Conservation (phyloP, 2,329 filamentous ascomycete genomes). For the Penicillium griseofulvum region DNA sequence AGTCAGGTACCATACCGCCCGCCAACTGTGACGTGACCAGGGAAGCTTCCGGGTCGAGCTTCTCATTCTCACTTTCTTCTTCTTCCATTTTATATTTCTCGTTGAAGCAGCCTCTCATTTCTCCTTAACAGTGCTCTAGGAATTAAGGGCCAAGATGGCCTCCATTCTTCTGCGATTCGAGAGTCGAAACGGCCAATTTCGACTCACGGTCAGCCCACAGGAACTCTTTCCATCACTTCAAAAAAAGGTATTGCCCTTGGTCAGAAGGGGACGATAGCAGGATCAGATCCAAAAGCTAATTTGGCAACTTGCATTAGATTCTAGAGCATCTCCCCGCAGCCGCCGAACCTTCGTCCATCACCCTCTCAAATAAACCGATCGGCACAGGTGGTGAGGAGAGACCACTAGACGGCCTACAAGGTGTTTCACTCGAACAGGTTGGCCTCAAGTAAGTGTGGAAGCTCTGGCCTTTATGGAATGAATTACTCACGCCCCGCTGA, state of each 20-base stretch:
- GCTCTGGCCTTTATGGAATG: not conserved
- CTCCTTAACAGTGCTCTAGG: not conserved
- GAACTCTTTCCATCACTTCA: conserved; percentile 66
- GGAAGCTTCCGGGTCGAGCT: conserved; percentile 16
- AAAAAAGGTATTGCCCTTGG: conserved; percentile 36
- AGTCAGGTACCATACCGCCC: conserved; percentile 15
- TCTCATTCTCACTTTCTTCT: conserved; percentile 1
- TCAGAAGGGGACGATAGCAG: not conserved
- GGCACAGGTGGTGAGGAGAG: conserved; percentile 56
- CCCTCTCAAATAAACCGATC: conserved; percentile 60
- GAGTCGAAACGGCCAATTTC: conserved; percentile 88
- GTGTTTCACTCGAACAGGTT: conserved; percentile 57
- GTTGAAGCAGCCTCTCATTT: not conserved
- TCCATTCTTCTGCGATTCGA: conserved; percentile 81
- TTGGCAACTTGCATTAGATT: conserved; percentile 40
- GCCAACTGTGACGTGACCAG: conserved; percentile 23
- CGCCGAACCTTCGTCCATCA: conserved; percentile 54
- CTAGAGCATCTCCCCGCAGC: conserved; percentile 59
- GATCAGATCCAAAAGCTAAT: conserved; percentile 8
- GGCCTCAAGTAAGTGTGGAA: conserved; percentile 51
- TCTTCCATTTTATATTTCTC: not conserved
- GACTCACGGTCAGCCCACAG: conserved; percentile 71
- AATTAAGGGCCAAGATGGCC: conserved; percentile 31
- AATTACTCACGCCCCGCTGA: conserved; percentile 20
- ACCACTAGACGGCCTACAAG: conserved; percentile 51